Evolutionary conservation across 2,329 filamentous ascomycete genomes (phyloP).

Genomic region (Colletotrichum sp.): DNA sequence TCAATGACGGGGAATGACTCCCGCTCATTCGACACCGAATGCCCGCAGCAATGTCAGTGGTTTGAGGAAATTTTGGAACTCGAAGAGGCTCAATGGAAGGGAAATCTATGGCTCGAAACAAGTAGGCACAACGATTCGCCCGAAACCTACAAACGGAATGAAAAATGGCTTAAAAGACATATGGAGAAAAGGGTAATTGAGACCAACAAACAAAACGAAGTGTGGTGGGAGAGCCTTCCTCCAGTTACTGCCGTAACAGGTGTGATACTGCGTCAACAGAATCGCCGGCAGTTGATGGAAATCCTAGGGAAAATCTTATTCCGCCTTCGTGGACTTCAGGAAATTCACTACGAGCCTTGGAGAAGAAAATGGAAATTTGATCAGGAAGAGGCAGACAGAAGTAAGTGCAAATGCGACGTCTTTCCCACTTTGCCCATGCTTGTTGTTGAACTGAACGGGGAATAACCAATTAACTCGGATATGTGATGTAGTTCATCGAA

Average conservation of each 20-base stretch:
- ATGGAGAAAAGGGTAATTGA: neutral
- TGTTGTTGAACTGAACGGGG: neutral
- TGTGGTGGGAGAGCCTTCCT: neutral
- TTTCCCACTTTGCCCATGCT: neutral
- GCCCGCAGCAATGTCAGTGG: too few relatives aligned
- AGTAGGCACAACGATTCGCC: neutral
- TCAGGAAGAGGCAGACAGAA: neutral
- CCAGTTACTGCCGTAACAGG: neutral
- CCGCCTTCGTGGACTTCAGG: neutral
- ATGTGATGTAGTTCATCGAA: too few relatives aligned
- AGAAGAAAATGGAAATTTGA: fast-evolving
- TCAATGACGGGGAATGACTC: neutral
- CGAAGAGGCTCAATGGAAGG: neutral
- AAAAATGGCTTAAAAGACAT: neutral
- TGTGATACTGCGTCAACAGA: neutral
- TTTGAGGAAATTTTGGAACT: too few relatives aligned
- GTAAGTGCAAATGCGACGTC: neutral
- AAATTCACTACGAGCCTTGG: neutral
- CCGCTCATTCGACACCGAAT: neutral
- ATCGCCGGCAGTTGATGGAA: neutral
- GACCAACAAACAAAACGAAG: too few relatives aligned
- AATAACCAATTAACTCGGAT: neutral
- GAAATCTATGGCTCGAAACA: neutral
- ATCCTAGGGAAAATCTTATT: neutral
- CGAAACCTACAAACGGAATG: neutral